phyloP scores from a whole-genome alignment of 768 basidiomycete genomes.

The Mycena belliarum region DNA sequence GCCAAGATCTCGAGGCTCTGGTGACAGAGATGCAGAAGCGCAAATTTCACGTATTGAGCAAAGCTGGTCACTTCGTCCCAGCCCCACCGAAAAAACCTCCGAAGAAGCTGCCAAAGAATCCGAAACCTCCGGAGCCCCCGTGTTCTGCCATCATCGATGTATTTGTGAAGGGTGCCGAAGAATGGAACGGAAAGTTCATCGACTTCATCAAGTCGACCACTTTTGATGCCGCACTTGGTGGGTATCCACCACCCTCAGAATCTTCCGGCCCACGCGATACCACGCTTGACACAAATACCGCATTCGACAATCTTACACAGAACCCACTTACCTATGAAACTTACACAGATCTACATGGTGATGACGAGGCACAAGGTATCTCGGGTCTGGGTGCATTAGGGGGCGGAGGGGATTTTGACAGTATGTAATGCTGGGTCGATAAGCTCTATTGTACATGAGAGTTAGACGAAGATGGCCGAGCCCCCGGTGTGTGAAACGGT shows the following conservation, averaged over 20 bases:
- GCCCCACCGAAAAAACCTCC: neutral
- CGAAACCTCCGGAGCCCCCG: neutral
- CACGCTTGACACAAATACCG: slow-evolving; percentile 18
- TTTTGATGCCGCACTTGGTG: slow-evolving; percentile 25
- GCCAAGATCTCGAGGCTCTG: slow-evolving; percentile 25
- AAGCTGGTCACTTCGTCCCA: slow-evolving; percentile 12
- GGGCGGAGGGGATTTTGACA: slow-evolving; percentile 18
- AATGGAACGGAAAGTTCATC: slow-evolving; percentile 25
- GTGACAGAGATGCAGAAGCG: slow-evolving; percentile 22
- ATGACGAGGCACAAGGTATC: neutral
- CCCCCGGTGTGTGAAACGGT: no score
- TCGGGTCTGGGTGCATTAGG: slow-evolving; percentile 10
- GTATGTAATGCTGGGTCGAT: neutral
- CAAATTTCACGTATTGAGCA: slow-evolving; percentile 12
- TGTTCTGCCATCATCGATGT: slow-evolving; percentile 1
- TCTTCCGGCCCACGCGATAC: neutral
- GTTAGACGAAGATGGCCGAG: neutral
- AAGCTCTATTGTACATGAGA: no score
- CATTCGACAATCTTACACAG: slow-evolving; percentile 12
- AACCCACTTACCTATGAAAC: slow-evolving; percentile 17
- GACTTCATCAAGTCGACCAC: slow-evolving; percentile 25
- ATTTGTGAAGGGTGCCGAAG: neutral
- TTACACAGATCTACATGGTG: slow-evolving; percentile 16
- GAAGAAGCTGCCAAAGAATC: neutral
- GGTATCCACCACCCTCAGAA: slow-evolving; percentile 18